Base-by-base conservation (phyloP, 2,329 filamentous ascomycete species). In the Zasmidium citrigriseum region DNA sequence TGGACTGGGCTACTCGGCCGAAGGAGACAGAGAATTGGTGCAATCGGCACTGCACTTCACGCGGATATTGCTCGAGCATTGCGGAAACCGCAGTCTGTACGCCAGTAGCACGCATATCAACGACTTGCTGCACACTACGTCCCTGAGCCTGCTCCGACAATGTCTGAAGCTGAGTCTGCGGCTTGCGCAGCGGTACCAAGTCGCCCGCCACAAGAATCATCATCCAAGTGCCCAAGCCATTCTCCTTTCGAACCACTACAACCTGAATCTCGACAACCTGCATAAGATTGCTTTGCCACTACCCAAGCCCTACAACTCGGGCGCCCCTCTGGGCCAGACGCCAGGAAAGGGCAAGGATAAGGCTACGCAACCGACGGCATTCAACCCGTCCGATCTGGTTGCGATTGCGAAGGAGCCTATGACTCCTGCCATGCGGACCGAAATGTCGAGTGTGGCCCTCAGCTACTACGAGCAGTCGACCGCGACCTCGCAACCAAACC, bases 81-180 rank as follows among this genome's bases (percentile, higher is more conserved):
- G 95, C 75, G 95, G 93, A 59, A 99, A 99, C 72, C 84, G 96
- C 67, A 97, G 93, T 77, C 87, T 99, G 68, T 99, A 98, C 74
- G 91, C 89, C 60, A 99, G 95, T 79, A 98, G 93, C 73, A 83
- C 88, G 65, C 90, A 96, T 68, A 80, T 99, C 61, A 95, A 93
- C 72, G 88, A 93, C 71, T 83, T 99, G 44, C 84, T 99, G 59
- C 91, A 97, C 75, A 93, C 90, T 46, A 93, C 91, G 2, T 93
- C 89, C 22, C 82, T 93, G 57, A 85, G 87, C 24, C 82, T 99
- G 50, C 82, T 99, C 54, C 86, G 89, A 70, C 84, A 84, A 25
- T 89, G 91, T 9, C 83, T 99, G 45, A 87, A 90, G 63, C 85
- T 99, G 60, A 88, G 88, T 25, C 87, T 93, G 44, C 90, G 93